Conservation (phyloP, 2,329 filamentous ascomycete species). For the Fusarium euwallaceae region DNA sequence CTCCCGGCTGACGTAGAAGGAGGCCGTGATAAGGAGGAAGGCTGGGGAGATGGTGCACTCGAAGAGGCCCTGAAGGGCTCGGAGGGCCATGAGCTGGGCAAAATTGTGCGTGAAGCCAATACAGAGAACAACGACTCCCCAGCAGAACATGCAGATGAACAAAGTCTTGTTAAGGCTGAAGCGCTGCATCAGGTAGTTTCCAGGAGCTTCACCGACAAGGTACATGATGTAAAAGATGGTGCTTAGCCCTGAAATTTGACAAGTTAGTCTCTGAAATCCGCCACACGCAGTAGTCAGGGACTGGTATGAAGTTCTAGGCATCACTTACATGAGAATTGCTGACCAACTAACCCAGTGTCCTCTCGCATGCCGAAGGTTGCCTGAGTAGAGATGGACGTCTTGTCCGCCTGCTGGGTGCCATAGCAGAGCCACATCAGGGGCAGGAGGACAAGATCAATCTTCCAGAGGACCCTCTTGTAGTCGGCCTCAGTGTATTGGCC, state of each 20-base stretch:
- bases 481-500: constrained; percentile 41
- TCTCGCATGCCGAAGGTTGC: constrained; percentile 48
- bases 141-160: not conserved
- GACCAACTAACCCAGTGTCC: constrained; percentile 46
- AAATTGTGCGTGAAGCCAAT: not conserved
- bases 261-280: not conserved
- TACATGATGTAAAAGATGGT: constrained; percentile 49
- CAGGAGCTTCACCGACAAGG: constrained; percentile 46
- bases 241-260: constrained; percentile 37
- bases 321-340: constrained; percentile 45
- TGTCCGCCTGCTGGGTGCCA: constrained; percentile 48
- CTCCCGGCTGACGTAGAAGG: constrained; percentile 50
- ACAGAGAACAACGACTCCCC: not conserved
- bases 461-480: constrained; percentile 46
- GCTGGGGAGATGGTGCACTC: constrained; percentile 49
- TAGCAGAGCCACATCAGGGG: constrained; percentile 50
- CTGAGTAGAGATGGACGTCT: constrained; percentile 47
- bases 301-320: not conserved
- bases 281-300: not conserved
- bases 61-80: constrained; percentile 47
- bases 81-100: constrained; percentile 45
- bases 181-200: constrained; percentile 51
- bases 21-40: constrained; percentile 50
- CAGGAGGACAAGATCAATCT: constrained; percentile 48
- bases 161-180: constrained; percentile 52